Evolutionary conservation across 148 eudicot genomes (phyloP), one percentile per base, ranked within the genome.

Genomic region (Dianthus caryophyllus): DNA sequence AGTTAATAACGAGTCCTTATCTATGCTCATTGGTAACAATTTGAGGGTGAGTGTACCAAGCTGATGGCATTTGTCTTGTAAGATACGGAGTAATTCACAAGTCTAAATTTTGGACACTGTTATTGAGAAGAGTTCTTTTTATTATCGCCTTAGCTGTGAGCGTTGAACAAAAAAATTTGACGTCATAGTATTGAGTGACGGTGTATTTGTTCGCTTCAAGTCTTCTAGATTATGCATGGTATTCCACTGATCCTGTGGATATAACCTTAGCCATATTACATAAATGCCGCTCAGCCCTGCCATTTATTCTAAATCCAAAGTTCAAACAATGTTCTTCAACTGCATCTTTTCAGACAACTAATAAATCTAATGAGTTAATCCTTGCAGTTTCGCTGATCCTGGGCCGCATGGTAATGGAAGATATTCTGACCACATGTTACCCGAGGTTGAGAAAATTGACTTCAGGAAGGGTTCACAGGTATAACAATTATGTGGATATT

Each of bases 381-480:
- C 49, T 62, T 80, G 16, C 77, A 84, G 88, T 67, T 84, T 81
- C 75, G 59, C 65, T 51, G 88, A 84, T 69, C 88, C 83, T 43
- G 88, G 88, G 63, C 88, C 85, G 29, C 88, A 81, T 76, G 88
- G 88, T 44, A 66, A 61, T 69, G 88, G 88, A 31, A 81, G 88
- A 66, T 84, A 79, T 79, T 84, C 88, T 62, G 80, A 69, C 44
- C 81, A 77, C 64, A 84, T 84, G 88, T 53, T 77, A 66, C 85
- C 85, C 46, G 85, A 84, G 81, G 79, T 84, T 69, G 85, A 84
- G 73, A 75, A n/a, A 64, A 69, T 73, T 38, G 79, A 81, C 67
- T 84, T 84, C 27, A 78, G 83, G 27, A 84, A 84, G 71, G 88
- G 88, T 49, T 84, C 88, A 54, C 88, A 84, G 88, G 88, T 84